phyloP scores from a whole-genome alignment of 257 asterid genomes.

The Gynochthodes officinalis region DNA sequence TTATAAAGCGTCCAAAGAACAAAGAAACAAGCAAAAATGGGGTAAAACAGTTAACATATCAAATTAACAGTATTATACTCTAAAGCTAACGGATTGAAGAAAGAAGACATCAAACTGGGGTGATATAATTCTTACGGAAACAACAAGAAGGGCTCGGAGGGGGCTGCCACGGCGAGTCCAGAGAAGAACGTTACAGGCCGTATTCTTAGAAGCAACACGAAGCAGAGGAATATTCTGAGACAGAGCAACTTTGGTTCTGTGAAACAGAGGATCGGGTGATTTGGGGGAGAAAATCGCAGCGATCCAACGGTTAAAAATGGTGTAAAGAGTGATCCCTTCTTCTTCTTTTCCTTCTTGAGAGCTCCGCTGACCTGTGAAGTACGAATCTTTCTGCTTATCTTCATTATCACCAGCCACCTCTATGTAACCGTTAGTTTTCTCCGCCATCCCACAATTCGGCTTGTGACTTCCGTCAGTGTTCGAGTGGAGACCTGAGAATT shows the following conservation, averaged over 20 bases:
- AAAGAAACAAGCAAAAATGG: not conserved
- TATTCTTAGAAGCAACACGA: conserved; percentile 54
- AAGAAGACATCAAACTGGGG: not conserved
- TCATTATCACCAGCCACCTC: conserved; percentile 19
- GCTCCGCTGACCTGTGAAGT: not conserved
- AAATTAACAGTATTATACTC: not conserved
- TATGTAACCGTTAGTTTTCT: conserved; percentile 30
- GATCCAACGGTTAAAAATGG: conserved; percentile 46
- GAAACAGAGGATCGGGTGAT: conserved; percentile 35
- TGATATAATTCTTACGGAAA: conserved; percentile 46
- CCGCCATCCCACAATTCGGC: conserved; percentile 5
- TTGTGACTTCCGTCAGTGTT: not conserved
- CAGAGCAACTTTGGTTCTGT: conserved; percentile 46
- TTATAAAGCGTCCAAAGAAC: not conserved
- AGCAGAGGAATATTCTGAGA: conserved; percentile 60
- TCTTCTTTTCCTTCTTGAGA: conserved; percentile 20
- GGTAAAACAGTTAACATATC: not conserved
- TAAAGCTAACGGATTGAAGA: not conserved
- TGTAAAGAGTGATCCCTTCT: conserved; percentile 36
- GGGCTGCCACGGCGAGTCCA: conserved; percentile 80
- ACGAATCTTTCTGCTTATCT: conserved; percentile 2
- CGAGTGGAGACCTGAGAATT: too few species aligned
- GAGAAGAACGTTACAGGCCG: conserved; percentile 39
- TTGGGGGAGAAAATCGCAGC: conserved; percentile 49
- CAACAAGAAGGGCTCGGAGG: conserved; percentile 66